Conservation (phyloP, 306 rosid genomes). For the Ammopiptanthus mongolicus region DNA sequence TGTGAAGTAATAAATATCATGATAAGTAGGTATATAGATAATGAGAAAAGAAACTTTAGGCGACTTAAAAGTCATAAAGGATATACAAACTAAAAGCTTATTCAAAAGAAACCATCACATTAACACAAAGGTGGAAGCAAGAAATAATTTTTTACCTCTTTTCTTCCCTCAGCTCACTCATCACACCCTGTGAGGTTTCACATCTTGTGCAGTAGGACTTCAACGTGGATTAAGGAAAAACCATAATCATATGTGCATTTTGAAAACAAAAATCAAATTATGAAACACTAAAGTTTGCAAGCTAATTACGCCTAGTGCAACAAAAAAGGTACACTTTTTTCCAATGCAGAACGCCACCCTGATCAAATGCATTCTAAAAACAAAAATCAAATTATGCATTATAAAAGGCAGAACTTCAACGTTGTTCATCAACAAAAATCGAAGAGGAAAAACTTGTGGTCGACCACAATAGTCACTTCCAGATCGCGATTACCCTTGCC, state of each 20-base stretch:
- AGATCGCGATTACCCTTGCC: no score
- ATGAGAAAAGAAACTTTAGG: neutral
- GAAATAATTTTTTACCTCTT: no score
- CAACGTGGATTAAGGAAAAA: no score
- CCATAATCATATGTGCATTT: no score
- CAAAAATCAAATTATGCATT: neutral
- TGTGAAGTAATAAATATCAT: neutral
- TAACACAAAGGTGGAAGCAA: no score
- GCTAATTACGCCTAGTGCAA: slow-evolving; percentile 64
- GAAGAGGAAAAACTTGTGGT: neutral
- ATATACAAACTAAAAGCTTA: neutral
- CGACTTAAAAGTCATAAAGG: neutral
- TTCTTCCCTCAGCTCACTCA: no score
- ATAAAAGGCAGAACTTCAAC: neutral
- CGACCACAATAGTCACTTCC: slow-evolving; percentile 28
- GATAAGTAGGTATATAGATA: neutral
- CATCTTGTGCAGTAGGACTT: no score
- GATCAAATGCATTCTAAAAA: slow-evolving; percentile 69
- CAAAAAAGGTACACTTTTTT: slow-evolving; percentile 79
- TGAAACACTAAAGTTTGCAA: neutral
- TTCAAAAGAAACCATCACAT: no score
- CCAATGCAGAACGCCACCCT: slow-evolving; percentile 55
- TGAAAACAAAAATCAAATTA: no score
- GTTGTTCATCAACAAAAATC: neutral
- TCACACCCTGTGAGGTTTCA: no score